Percentiles rank a stretch among this genome's conserved stretches.
These are phyloP conservation scores for Acanthamoeba culbertsoni DNA, from an alignment of 208 protist genomes.

Conservation along the genomic window DNA sequence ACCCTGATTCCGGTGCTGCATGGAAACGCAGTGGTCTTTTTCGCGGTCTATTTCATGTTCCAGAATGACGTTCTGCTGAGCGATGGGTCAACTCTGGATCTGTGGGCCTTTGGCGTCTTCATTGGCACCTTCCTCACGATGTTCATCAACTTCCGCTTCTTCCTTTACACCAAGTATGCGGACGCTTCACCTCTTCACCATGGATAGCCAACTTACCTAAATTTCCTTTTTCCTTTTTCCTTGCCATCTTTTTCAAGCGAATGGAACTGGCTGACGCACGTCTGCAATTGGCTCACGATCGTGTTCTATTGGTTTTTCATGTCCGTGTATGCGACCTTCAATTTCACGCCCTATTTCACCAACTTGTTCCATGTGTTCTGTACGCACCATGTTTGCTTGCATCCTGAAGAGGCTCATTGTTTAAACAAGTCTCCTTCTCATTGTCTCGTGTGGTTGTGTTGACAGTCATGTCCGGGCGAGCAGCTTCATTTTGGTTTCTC, in stretches of 20 bases:
- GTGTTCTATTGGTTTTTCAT: not conserved
- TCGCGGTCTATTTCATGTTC: not conserved
- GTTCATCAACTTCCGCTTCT: slow-evolving; percentile 19
- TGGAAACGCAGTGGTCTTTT: not conserved
- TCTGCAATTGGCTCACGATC: not conserved
- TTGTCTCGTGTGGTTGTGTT: not conserved
- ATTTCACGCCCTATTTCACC: not conserved
- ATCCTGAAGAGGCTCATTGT: not conserved
- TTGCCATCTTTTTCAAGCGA: not conserved
- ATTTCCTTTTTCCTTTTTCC: not conserved
- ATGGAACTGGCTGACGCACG: not conserved
- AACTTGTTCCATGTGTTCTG: not conserved
- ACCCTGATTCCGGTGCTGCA: no score
- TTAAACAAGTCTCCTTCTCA: not conserved
- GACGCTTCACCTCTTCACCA: not conserved
- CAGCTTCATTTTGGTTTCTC: slow-evolving; percentile 12
- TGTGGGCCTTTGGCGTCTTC: not conserved
- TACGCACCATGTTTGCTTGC: not conserved
- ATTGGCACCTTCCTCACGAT: not conserved
- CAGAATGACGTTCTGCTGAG: not conserved
- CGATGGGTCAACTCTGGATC: not conserved
- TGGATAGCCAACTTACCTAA: not conserved
- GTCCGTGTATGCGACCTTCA: not conserved
- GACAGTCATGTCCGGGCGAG: not conserved
- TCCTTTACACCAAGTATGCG: not conserved